Base-by-base conservation (phyloP, 345 rosid genomes). In the Firmiana major region DNA sequence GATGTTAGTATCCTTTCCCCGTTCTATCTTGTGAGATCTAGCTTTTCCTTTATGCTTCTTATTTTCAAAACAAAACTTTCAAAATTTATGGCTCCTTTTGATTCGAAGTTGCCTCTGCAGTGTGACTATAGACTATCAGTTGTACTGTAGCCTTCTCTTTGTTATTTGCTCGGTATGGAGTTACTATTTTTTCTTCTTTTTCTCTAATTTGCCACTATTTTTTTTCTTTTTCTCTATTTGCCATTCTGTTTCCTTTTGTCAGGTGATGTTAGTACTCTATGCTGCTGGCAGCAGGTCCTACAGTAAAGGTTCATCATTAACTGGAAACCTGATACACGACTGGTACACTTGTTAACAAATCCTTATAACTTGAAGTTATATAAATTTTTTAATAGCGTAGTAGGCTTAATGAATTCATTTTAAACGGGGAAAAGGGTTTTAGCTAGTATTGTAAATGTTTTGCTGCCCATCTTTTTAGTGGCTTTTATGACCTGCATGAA, bases 251-350 rank as follows among this genome's bases (percentile, higher is more conserved):
- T 64, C 71, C 40, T 19, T 67, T 67, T 74, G 59, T 77, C 82
- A 92, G 98, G 92, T 84, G 63, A 86, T 97, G 17, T 70, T 88
- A 65, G 79, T 79, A 19, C 85, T 93, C 71, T 89, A 83, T 86
- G 86, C 81, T 82, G 72, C 85, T 82, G 99, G 94, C n/a, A 80
- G 90, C 83, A 90, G 76, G 78, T 85, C 98, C 6, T 21, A 57
- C 21, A 77, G 73, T 88, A 85, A 81, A 78, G 42, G 89, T 81
- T 90, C 98, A 78, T 95, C 98, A 70, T 78, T 86, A 24, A 86
- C 86, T 9, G 92, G 97, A 86, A 89, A 88, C 86, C 79, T 89
- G 75, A 77, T 89, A 62, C 79, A 92, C 72, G 98, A 95, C 90
- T 95, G 97, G 98, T 93, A 87, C 62, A 55, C 69, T 3, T 65